Base-by-base conservation (phyloP, 2,329 filamentous ascomycete genomes). In the Pseudonectria foliicola region DNA sequence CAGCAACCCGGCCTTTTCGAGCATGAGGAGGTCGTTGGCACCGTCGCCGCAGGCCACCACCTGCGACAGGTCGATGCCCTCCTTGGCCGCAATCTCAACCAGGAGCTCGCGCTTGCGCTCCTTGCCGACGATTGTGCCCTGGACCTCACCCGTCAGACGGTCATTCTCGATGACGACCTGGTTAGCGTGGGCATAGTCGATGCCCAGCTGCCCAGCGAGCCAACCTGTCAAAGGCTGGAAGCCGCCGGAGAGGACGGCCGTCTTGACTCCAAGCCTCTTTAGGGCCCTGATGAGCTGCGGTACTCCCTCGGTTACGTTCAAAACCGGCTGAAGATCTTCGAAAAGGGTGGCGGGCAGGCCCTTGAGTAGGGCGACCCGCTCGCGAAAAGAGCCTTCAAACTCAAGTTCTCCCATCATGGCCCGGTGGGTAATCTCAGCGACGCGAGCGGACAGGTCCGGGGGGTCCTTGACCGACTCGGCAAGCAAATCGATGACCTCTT, bases 361-460 rank as follows among this genome's bases (percentile, higher is more conserved):
- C 50, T 82, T 83, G 27, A 98, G 74, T 28, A 96, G 70, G 27
- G 73, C 73, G 18, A 93, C 87, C 13, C 92, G 76, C 57, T 85
- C 85, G 38, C 80, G 78, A 54, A 98, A 79, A 1, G 85, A 89
- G 1, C 77, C 75, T 34, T 89, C 80, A 50, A 98, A 98, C 59
- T 95, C 89, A 25, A 96, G 71, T 66, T 96, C 89, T 40, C 92
- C 92, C 48, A 90, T 81, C 92, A 98, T 98, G 25, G 92, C 90
- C 24, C 88, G 82, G 40, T 82, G 82, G 0, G 92, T 98, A 49
- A 98, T 96, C 51, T 82, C 78, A 8, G 87, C 84, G 26, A 98
- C 90, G 50, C 85, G 70, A 34, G 79, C 79, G 49, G 86, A 79
- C n/a, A 93, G 74, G 34, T 87, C 85, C 3, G 75, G 63, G 55